phyloP scores from a whole-genome alignment of 2,329 filamentous ascomycete species.

The Neonectria ditissima region DNA sequence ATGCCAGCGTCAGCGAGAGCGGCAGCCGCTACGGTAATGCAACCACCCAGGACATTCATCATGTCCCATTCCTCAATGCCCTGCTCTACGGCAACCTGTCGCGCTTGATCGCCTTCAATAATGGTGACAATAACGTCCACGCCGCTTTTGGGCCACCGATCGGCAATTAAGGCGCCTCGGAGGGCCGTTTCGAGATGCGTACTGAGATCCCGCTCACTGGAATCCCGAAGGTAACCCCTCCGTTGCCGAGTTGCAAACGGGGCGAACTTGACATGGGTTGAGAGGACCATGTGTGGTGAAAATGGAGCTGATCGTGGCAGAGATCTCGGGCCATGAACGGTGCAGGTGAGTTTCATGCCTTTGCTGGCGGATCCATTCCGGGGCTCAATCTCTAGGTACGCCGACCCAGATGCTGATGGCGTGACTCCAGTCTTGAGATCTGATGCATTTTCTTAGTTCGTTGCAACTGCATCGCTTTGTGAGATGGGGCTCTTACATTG shows the following conservation, averaged over 20 bases:
- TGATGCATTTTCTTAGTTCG: conserved; percentile 52
- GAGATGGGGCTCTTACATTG: conserved; percentile 73
- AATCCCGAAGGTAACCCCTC: conserved; percentile 87
- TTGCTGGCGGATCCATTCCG: conserved; percentile 62
- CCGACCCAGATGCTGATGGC: conserved; percentile 92
- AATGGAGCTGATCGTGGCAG: conserved; percentile 91
- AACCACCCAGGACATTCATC: conserved; percentile 92
- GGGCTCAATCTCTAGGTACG: conserved; percentile 79
- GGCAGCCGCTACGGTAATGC: conserved; percentile 92
- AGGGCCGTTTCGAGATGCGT: conserved; percentile 93
- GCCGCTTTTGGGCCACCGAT: conserved; percentile 98
- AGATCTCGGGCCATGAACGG: conserved; percentile 92
- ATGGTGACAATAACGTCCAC: conserved; percentile 96
- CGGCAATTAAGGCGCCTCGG: conserved; percentile 88
- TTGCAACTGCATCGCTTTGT: conserved; percentile 5
- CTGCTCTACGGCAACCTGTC: conserved; percentile 59
- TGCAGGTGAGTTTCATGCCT: conserved; percentile 91
- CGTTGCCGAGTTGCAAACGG: conserved; percentile 89
- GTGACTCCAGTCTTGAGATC: conserved; percentile 93
- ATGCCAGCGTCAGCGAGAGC: conserved; percentile 95
- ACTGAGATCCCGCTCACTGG: conserved; percentile 87
- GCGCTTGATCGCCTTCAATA: conserved; percentile 91
- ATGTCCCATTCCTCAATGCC: conserved; percentile 81
- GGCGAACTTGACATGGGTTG: conserved; percentile 95
- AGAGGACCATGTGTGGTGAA: conserved; percentile 90